Percentiles rank a stretch among this genome's conserved stretches.
Evolutionary conservation across 106 monocot genomes (phyloP).

Genomic region (Posidonia australis): DNA sequence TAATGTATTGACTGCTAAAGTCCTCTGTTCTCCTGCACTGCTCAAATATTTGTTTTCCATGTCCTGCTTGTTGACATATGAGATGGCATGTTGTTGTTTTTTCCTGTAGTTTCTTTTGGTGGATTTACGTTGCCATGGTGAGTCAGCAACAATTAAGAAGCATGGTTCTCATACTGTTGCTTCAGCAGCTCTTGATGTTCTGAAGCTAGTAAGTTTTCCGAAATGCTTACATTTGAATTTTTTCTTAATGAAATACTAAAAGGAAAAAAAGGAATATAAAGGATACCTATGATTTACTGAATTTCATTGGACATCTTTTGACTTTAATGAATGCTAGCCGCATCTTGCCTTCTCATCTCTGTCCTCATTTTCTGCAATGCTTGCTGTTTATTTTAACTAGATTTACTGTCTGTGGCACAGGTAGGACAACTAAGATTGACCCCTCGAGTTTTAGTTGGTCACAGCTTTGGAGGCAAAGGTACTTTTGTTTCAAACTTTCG

Average conservation of each 20-base stretch:
- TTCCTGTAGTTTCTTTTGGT: conserved; percentile 97
- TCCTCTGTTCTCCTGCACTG: neutral
- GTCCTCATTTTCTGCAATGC: neutral
- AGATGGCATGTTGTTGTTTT: neutral
- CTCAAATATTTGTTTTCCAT: neutral
- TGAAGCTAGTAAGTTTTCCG: conserved; percentile 54
- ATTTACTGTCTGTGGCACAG: conserved; percentile 21
- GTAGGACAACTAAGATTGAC: conserved; percentile 69
- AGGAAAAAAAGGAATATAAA: no score
- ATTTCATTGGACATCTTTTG: no score
- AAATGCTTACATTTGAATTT: no score
- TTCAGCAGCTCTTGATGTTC: conserved; percentile 83
- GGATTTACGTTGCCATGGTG: conserved; percentile 94
- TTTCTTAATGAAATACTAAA: no score
- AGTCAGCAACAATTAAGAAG: conserved; percentile 69
- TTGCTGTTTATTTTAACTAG: neutral
- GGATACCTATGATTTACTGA: no score
- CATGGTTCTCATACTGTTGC: conserved; percentile 74
- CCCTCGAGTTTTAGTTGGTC: conserved; percentile 92
- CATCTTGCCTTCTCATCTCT: neutral
- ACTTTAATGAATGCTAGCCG: no score
- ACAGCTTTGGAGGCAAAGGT: conserved; percentile 99
- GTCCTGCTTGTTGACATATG: neutral
- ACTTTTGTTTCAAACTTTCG: conserved; percentile 9
- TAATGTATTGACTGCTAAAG: neutral